A percentile compares a stretch with the other conserved stretches of the same genome.
These are phyloP conservation scores for Spathaspora hagerdaliae DNA, from an alignment of 805 yeast species.

Conservation along the genomic window DNA sequence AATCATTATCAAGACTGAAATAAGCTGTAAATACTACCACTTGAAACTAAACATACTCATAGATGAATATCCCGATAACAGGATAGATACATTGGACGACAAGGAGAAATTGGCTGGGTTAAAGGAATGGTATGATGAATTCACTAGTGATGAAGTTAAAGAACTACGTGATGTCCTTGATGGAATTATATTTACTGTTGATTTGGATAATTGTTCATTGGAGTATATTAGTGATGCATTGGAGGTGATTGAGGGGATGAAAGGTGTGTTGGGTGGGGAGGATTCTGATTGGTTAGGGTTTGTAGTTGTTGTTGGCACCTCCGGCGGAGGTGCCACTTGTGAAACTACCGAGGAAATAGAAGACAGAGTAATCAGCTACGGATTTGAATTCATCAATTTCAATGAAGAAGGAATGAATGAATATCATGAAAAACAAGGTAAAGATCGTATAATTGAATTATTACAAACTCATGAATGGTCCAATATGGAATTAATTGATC, in stretches of 20 bases:
- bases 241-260: slow-evolving; percentile 10
- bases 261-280: slow-evolving; percentile 11
- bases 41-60: slow-evolving; percentile 26
- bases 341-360: slow-evolving; percentile 21
- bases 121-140: slow-evolving; percentile 37
- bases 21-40: slow-evolving; percentile 31
- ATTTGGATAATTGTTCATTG: slow-evolving; percentile 16
- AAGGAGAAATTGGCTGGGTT: slow-evolving; percentile 15
- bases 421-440: slow-evolving; percentile 40
- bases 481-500: slow-evolving; percentile 12
- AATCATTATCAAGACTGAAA: slow-evolving; percentile 19
- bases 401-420: slow-evolving; percentile 34
- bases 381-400: slow-evolving; percentile 41
- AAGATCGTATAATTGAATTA: slow-evolving; percentile 40
- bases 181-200: slow-evolving; percentile 43
- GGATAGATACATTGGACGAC: slow-evolving; percentile 1
- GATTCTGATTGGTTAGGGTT: slow-evolving; percentile 23
- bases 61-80: slow-evolving; percentile 32
- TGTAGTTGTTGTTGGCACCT: slow-evolving; percentile 30
- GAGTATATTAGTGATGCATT: slow-evolving; percentile 19
- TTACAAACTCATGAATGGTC: slow-evolving; percentile 50
- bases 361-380: slow-evolving; percentile 32
- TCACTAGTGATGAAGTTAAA: slow-evolving; percentile 28
- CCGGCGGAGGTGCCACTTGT: neutral
- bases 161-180: slow-evolving; percentile 45